Evolutionary conservation across 106 monocot genomes (phyloP).

Genomic region (Agapanthus africanus): DNA sequence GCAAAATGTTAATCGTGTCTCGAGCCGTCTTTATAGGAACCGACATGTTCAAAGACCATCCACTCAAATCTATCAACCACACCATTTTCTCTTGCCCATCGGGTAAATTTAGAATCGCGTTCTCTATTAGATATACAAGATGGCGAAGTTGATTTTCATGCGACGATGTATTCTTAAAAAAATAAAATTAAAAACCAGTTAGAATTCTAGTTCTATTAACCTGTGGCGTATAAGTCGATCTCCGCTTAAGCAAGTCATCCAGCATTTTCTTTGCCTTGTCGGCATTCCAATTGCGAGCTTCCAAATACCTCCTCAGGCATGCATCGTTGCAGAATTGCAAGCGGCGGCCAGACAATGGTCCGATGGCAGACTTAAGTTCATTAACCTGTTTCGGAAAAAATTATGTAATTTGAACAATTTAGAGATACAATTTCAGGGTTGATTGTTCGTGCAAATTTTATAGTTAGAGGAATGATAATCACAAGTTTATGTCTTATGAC

Average conservation of each 20-base stretch:
- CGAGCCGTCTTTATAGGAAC: slow-evolving; percentile 60
- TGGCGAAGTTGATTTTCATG: slow-evolving; percentile 71
- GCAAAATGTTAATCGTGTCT: slow-evolving; percentile 57
- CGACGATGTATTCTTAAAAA: slow-evolving; percentile 62
- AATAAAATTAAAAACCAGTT: background rate
- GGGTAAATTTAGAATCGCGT: slow-evolving; percentile 65
- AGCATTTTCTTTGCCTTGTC: slow-evolving; percentile 78
- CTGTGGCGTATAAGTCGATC: slow-evolving; percentile 61
- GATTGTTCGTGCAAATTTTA: no score
- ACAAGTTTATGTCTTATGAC: no score
- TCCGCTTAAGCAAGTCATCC: slow-evolving; percentile 77
- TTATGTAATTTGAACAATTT: no score
- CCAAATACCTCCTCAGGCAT: slow-evolving; percentile 70
- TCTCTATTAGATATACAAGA: slow-evolving; percentile 76
- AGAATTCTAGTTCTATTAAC: slow-evolving; percentile 25
- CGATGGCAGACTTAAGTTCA: slow-evolving; percentile 50
- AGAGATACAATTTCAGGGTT: no score
- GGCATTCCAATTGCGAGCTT: slow-evolving; percentile 75
- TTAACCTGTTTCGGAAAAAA: slow-evolving; percentile 61
- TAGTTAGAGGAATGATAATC: no score
- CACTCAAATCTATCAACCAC: slow-evolving; percentile 85
- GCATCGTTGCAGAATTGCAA: slow-evolving; percentile 47
- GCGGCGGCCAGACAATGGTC: slow-evolving; percentile 37
- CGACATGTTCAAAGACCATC: slow-evolving; percentile 69
- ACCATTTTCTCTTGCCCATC: slow-evolving; percentile 88